Percentiles rank a stretch among this genome's conserved stretches.
phyloP scores from a whole-genome alignment of 2,329 filamentous ascomycete species.

The Dactylonectria macrodidyma region DNA sequence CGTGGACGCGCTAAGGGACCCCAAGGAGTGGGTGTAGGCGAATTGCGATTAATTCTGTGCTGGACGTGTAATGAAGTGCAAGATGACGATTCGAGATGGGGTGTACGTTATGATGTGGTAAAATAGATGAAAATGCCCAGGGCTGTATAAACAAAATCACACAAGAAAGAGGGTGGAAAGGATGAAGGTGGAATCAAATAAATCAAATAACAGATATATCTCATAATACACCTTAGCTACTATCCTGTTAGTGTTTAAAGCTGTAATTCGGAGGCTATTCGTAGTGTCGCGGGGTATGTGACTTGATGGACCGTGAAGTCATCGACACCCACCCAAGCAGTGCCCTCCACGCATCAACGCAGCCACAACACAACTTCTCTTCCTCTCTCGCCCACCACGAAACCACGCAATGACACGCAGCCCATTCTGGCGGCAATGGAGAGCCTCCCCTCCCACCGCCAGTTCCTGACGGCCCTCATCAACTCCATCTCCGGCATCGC shows the following conservation, averaged over 20 bases:
- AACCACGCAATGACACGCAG: conserved; percentile 16
- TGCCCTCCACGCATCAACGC: not conserved
- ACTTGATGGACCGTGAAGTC: conserved; percentile 10
- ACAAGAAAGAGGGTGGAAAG: conserved; percentile 4
- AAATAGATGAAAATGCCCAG: conserved; percentile 39
- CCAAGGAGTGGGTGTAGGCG: conserved; percentile 76
- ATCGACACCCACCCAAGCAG: not conserved
- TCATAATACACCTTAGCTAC: not conserved
- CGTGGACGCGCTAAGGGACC: conserved; percentile 78
- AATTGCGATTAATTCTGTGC: not conserved
- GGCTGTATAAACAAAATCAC: conserved; percentile 36
- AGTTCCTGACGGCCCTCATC: conserved; percentile 66
- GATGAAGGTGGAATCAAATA: conserved; percentile 7
- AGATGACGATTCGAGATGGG: conserved; percentile 31
- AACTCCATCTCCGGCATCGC: conserved; percentile 53
- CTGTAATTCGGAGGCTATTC: not conserved
- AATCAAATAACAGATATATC: conserved; percentile 8
- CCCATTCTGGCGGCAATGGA: conserved; percentile 37
- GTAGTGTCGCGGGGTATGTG: not conserved
- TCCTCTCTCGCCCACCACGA: conserved; percentile 17
- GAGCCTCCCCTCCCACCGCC: conserved; percentile 54
- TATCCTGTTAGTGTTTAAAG: not conserved
- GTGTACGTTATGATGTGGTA: conserved; percentile 41
- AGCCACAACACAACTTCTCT: not conserved
- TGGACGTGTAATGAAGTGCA: conserved; percentile 23